Evolutionary conservation across 2,329 filamentous ascomycete species (phyloP), one percentile per base, ranked within the genome.

Genomic region (Colletotrichum kahawae): DNA sequence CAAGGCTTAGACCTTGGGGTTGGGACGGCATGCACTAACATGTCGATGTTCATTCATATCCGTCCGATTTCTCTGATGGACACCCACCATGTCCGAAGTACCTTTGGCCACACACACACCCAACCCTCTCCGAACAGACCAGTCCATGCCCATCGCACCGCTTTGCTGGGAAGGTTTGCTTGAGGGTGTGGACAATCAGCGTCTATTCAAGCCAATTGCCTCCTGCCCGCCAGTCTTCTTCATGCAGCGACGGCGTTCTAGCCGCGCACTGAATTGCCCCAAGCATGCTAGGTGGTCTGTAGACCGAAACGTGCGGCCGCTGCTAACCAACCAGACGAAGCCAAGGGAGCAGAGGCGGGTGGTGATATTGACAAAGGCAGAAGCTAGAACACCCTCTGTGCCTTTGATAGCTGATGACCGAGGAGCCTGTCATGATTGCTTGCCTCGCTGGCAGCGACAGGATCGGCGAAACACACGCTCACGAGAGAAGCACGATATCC

Each of bases 1-100:
- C 69, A 75, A 73, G 73, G 73, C 69, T 73, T 73, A 75, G 69
- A 57, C 56, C 43, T 64, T 29, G 65, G 65, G 54, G 29, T 70
- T 62, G 56, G 70, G 66, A 63, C 33, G 36, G 43, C 31, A 34
- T 36, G 29, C 33, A 59, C 70, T 56, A 66, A 65, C 14, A 38
- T 62, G 21, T 69, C 57, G 29, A 36, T 72, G 64, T 54, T 69
- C 27, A 59, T 54, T 69, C 27, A 59, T 21, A 31, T 65, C 66
- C 66, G 59, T 65, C 59, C 66, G 59, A 64, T 43, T 36, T 67
- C 56, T 29, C 31, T 24, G 24, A 33, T 57, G 68, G 62, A 27
- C 27, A 56, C 24, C 36, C 21, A 21, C n/a, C 62, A 63, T 63
- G 56, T 72, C 68, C 72, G 27, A 31, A 66, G 24, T 36, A 36